phyloP scores from a whole-genome alignment of 148 eudicot species.

The Dysphania ambrosioides region DNA sequence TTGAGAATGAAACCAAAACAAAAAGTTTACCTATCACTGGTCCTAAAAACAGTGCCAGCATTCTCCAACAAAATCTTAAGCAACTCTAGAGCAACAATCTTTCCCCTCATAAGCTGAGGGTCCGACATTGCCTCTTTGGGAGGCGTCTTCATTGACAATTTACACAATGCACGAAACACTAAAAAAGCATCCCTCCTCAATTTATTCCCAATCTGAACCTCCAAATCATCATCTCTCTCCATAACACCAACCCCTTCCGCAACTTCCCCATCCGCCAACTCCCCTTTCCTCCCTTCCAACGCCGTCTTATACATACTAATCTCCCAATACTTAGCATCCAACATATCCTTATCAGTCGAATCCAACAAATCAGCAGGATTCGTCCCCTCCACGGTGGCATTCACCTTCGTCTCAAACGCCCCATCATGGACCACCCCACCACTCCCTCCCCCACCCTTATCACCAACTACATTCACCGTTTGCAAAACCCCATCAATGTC shows the following conservation, averaged over 20 bases:
- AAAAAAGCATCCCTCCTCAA: constrained; percentile 86
- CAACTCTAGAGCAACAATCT: constrained; percentile 94
- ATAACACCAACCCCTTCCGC: constrained; percentile 8
- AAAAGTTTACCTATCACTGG: constrained; percentile 76
- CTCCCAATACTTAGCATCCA: constrained; percentile 99
- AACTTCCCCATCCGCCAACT: constrained; percentile 70
- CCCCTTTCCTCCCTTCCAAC: constrained; percentile 93
- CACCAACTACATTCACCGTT: constrained; percentile 36
- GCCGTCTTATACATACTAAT: constrained; percentile 97
- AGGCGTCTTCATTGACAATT: constrained; percentile 96
- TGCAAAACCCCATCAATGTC: constrained; percentile 82
- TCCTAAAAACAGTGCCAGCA: constrained; percentile 94
- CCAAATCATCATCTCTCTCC: constrained; percentile 88
- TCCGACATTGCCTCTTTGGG: constrained; percentile 88
- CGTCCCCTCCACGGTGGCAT: constrained; percentile 80
- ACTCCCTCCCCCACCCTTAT: constrained; percentile 27
- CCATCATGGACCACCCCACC: constrained; percentile 59
- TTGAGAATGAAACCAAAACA: neutral
- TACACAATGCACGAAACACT: constrained; percentile 94
- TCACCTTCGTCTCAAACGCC: constrained; percentile 74
- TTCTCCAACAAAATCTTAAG: constrained; percentile 98
- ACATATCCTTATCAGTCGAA: constrained; percentile 96
- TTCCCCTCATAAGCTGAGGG: constrained; percentile 84
- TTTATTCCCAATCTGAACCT: constrained; percentile 97
- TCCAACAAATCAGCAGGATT: constrained; percentile 96